phyloP scores from a whole-genome alignment of 192 early-diverging fungal genomes.

The Rhizoclosmatium sp. region DNA sequence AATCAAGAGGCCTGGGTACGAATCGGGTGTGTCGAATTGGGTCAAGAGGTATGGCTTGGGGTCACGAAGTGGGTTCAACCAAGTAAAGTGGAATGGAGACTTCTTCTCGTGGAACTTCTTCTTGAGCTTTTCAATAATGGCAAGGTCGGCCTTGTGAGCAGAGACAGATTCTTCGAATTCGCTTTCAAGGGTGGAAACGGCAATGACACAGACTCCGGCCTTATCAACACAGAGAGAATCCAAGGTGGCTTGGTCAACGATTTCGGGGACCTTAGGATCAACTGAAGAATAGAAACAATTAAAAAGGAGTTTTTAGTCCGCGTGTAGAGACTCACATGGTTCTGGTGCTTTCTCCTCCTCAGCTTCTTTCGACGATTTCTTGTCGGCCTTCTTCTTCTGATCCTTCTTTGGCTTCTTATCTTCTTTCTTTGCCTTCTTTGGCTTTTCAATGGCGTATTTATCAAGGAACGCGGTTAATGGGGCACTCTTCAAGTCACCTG shows the following conservation, averaged over 20 bases:
- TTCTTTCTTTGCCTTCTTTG: slow-evolving; percentile 37
- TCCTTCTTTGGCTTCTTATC: slow-evolving; percentile 38
- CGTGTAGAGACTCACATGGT: slow-evolving; percentile 33
- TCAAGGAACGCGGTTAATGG: slow-evolving; percentile 68
- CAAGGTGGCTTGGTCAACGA: slow-evolving; percentile 58
- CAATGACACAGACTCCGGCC: slow-evolving; percentile 55
- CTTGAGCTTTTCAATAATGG: slow-evolving; percentile 46
- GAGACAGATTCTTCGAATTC: slow-evolving; percentile 49
- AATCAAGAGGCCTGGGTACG: slow-evolving; percentile 51
- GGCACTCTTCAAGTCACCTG: slow-evolving; percentile 67
- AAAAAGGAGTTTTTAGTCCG: neutral
- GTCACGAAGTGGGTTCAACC: slow-evolving; percentile 47
- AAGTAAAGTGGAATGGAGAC: slow-evolving; percentile 45
- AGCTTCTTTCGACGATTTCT: neutral
- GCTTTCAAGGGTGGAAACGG: slow-evolving; percentile 56
- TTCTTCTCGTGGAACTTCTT: slow-evolving; percentile 46
- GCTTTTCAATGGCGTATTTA: slow-evolving; percentile 57
- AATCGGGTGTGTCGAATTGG: slow-evolving; percentile 58
- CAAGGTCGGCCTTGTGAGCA: slow-evolving; percentile 42
- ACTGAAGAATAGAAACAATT: slow-evolving; percentile 23
- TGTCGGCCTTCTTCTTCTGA: slow-evolving; percentile 37
- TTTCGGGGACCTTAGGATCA: slow-evolving; percentile 52
- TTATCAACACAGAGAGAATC: slow-evolving; percentile 52
- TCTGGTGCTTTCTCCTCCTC: slow-evolving; percentile 35
- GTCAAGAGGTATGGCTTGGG: slow-evolving; percentile 48